Evolutionary conservation across 2,329 filamentous ascomycete species (phyloP).

Genomic region (Scedosporium apiospermum): DNA sequence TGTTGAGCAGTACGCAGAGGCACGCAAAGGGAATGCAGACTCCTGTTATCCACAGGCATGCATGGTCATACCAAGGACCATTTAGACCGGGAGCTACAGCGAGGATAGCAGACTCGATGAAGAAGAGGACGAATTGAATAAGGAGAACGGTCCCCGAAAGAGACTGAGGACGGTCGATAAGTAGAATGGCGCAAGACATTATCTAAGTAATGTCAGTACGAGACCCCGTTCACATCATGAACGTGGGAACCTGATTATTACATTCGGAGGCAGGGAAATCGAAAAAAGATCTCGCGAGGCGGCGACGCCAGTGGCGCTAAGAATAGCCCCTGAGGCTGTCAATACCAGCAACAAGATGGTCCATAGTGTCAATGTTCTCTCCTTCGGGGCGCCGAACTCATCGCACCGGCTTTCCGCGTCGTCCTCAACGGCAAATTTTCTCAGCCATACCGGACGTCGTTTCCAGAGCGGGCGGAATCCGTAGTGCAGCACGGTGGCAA

Average conservation of each 20-base stretch:
- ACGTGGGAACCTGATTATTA: constrained; percentile 5
- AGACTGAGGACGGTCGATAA: constrained; percentile 19
- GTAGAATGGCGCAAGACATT: constrained; percentile 14
- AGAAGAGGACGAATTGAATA: constrained; percentile 19
- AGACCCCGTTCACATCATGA: not conserved
- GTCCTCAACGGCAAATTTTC: constrained; percentile 21
- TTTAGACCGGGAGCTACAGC: constrained; percentile 16
- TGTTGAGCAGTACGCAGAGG: constrained; percentile 47
- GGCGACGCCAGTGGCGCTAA: not conserved
- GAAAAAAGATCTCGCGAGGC: constrained; percentile 18
- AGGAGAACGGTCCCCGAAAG: constrained; percentile 19
- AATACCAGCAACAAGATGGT: constrained; percentile 1
- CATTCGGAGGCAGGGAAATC: constrained; percentile 22
- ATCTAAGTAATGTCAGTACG: constrained; percentile 10
- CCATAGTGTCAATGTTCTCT: constrained; percentile 4
- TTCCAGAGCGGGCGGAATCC: constrained; percentile 19
- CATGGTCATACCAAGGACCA: constrained; percentile 10
- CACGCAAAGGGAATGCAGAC: constrained; percentile 33
- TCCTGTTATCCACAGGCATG: constrained; percentile 16
- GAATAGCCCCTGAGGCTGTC: not conserved
- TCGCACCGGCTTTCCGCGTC: not conserved
- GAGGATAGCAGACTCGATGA: constrained; percentile 16
- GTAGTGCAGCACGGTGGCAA: constrained; percentile 21
- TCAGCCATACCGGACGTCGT: constrained; percentile 23
- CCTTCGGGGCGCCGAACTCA: not conserved